Base-by-base conservation (phyloP, 2,329 filamentous ascomycete genomes). In the Colletotrichum acutatum region DNA sequence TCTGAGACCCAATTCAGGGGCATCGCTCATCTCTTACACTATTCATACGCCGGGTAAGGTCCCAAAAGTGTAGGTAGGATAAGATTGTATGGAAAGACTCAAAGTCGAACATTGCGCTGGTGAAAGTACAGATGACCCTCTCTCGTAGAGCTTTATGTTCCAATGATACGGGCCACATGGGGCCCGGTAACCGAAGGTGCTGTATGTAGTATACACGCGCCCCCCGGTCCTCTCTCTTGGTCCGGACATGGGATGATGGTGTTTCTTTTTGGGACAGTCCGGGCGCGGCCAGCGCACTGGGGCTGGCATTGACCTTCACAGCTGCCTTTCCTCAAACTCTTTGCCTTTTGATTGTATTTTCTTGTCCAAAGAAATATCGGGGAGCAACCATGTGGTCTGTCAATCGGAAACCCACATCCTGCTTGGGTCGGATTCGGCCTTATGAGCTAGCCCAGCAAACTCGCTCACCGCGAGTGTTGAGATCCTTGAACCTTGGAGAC, bases 321-420 rank as follows among this genome's bases (percentile, higher is more conserved):
- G 42, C 8, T 22, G n/a, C 16, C 37, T 42, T 7, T 32, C 30
- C 14, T 37, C 4, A n/a, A n/a, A n/a, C n/a, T n/a, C n/a, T n/a
- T n/a, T n/a, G n/a, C n/a, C n/a, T n/a, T n/a, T n/a, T n/a, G n/a
- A n/a, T n/a, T n/a, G n/a, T n/a, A n/a, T 14, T 53, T 14, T 64
- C 42, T 37, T 64, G 52, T 67, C 71, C 71, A 74, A 72, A 58
- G 61, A 72, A 68, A 74, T 11, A 56, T 56, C 57, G 4, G 12
- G 24, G 49, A 71, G 71, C 42, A 12, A 37, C 68, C 71, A 74
- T 74, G 71, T 74, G 71, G 57, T 67, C 61, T n/a, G 4, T 22
- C 42, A 4, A 7, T 19, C 37, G 11, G 52, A 46, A 71, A 30
- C 22, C 71, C 61, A 71, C 56, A 46, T 22, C 60, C 65, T 34